Evolutionary conservation across 1,284 basidiomycete species (phyloP).

Genomic region (Volvariella volvacea): DNA sequence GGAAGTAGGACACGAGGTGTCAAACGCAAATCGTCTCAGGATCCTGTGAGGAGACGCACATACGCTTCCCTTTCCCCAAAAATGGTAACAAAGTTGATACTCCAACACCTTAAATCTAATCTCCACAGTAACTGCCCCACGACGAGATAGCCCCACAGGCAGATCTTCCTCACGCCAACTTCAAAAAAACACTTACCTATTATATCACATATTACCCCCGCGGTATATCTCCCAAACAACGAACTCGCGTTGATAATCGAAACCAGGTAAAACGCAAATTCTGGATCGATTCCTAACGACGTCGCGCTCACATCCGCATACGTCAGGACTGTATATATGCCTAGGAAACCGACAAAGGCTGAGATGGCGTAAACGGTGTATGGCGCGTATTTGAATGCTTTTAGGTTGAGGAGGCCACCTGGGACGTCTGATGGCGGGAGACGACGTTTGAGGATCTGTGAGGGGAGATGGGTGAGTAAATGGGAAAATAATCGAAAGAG

Average conservation of each 20-base stretch:
- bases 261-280: constrained; percentile 45
- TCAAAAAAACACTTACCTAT: constrained; percentile 6
- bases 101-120: no score
- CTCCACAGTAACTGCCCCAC: no score
- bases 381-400: constrained; percentile 38
- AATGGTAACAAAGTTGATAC: no score
- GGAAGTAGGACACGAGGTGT: neutral
- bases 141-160: no score
- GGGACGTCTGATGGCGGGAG: constrained; percentile 40
- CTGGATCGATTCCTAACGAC: constrained; percentile 29
- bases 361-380: constrained; percentile 39
- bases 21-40: neutral
- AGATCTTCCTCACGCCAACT: no score
- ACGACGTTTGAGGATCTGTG: constrained; percentile 22
- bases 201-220: constrained; percentile 33
- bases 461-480: neutral
- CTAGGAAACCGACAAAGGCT: constrained; percentile 43
- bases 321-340: constrained; percentile 54
- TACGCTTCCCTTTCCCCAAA: no score
- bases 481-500: neutral
- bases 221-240: constrained; percentile 31
- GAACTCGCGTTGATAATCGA: constrained; percentile 43
- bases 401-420: constrained; percentile 44
- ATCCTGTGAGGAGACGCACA: neutral
- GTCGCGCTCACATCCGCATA: constrained; percentile 41